Percentiles rank a stretch among this genome's conserved stretches.
Evolutionary conservation across 1,284 basidiomycete species (phyloP).

Genomic region (Entoloma clypeatum): DNA sequence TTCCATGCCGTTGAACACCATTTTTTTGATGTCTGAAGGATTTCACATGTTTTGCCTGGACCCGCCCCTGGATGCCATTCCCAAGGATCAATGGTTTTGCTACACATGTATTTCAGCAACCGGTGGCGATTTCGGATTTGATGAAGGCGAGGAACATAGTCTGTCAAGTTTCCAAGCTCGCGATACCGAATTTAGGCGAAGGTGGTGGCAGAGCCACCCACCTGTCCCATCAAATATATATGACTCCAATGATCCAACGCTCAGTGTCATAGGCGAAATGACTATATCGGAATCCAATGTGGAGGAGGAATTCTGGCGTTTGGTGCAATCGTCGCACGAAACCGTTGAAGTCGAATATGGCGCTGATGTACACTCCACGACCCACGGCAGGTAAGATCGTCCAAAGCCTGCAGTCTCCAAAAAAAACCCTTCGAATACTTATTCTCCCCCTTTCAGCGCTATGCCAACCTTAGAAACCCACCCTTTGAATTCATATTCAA

Average conservation of each 20-base stretch:
- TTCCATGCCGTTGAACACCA: slow-evolving; percentile 12
- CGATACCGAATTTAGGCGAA: slow-evolving; percentile 82
- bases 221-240: slow-evolving; percentile 36
- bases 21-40: slow-evolving; percentile 41
- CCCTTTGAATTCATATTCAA: slow-evolving; percentile 82
- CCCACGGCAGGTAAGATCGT: slow-evolving; percentile 81
- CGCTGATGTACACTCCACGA: slow-evolving; percentile 96
- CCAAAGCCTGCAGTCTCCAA: slow-evolving; percentile 4
- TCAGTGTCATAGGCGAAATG: slow-evolving; percentile 60
- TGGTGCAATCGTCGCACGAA: slow-evolving; percentile 86
- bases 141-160: slow-evolving; percentile 96
- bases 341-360: slow-evolving; percentile 99
- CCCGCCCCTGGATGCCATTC: slow-evolving; percentile 81
- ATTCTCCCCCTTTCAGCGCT: slow-evolving; percentile 52
- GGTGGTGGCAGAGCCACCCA: slow-evolving; percentile 85
- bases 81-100: slow-evolving; percentile 96
- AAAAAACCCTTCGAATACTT: too few species aligned
- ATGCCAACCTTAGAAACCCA: slow-evolving; percentile 95
- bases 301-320: slow-evolving; percentile 95
- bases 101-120: slow-evolving; percentile 89
- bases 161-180: slow-evolving; percentile 90
- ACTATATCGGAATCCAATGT: slow-evolving; percentile 84
- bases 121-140: slow-evolving; percentile 98
- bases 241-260: slow-evolving; percentile 44
- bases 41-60: slow-evolving; percentile 97